phyloP scores from a whole-genome alignment of 148 eudicot species.

The Gaultheria prostrata region DNA sequence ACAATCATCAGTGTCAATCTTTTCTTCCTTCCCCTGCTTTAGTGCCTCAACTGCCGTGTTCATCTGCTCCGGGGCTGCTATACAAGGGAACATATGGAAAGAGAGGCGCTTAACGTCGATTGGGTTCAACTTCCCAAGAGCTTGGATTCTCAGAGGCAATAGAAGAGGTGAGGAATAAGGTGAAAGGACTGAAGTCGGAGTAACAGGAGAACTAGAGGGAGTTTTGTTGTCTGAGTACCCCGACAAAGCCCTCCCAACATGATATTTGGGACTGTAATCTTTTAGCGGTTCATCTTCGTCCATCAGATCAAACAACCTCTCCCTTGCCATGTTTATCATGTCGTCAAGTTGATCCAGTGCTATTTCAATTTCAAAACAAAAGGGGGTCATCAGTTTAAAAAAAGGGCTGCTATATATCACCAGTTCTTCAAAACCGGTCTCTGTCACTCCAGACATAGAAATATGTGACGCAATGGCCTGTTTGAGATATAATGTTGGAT shows the following conservation, averaged over 20 bases:
- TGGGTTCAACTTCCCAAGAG: constrained; percentile 66
- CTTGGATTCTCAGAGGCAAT: constrained; percentile 66
- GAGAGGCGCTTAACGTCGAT: constrained; percentile 79
- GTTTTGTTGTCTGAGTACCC: constrained; percentile 39
- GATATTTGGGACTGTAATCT: constrained; percentile 23
- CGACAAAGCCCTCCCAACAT: constrained; percentile 31
- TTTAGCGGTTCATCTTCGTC: constrained; percentile 69
- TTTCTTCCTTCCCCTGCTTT: constrained; percentile 25
- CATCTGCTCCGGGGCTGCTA: constrained; percentile 21
- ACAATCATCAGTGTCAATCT: constrained; percentile 13
- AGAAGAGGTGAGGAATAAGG: constrained; percentile 58
- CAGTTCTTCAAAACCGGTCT: neutral
- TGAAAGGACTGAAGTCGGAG: constrained; percentile 87
- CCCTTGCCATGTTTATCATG: constrained; percentile 65
- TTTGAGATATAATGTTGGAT: neutral
- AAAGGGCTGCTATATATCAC: neutral
- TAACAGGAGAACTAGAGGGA: constrained; percentile 56
- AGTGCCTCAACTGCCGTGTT: constrained; percentile 17
- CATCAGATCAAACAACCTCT: constrained; percentile 58
- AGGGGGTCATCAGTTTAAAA: neutral
- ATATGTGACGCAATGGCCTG: neutral
- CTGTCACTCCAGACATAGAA: neutral
- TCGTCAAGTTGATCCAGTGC: constrained; percentile 63
- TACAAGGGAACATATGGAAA: constrained; percentile 61
- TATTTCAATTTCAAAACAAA: constrained; percentile 26